Evolutionary conservation across 1,284 basidiomycete genomes (phyloP), one percentile per base, ranked within the genome.

Genomic region (Puccinia hordei): DNA sequence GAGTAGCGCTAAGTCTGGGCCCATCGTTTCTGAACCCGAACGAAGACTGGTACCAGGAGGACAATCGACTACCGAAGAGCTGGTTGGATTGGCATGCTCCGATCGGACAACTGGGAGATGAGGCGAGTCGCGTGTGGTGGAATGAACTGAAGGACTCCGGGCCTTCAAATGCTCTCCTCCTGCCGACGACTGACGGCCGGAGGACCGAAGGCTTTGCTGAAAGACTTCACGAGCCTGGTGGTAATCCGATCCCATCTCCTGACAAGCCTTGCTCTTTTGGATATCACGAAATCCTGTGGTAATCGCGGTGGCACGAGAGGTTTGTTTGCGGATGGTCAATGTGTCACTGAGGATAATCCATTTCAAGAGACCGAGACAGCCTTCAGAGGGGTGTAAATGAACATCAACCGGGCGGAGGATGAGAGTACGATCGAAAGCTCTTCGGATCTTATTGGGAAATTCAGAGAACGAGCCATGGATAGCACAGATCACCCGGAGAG

Each of bases 271-370:
- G 12, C 38, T 55, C 13, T 63, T 33, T 41, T 59, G 41, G 4
- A 19, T 33, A 19, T 71, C 46, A n/a, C 59, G 38, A 27, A 80
- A 80, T 15, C 69, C 30, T 35, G 59, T 41, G n/a, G 72, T 65
- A 30, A 80, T 55, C 1, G 78, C 57, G 17, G 35, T 61, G 3
- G 69, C 63, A 12, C 69, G 78, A 41, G 38, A 19, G 9, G 79
- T 74, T 22, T 81, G 72, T 63, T 69, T 73, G 15, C 79, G 71
- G 38, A 81, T 81, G 4, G 79, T 74, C 5, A 81, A 35, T 8
- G 72, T 81, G 38, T 81, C 79, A 59, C 79, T 81, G 19, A 81
- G 22, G 51, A 74, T 74, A 15, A 81, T 74, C 79, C 79, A 81
- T 49, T 81, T 73, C n/a, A 81, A 65, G 13, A 81, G 35, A 6